A percentile compares a stretch with the other conserved stretches of the same genome.
These are phyloP conservation scores for Pichia sp. DNA, from an alignment of 1,139 yeast genomes.

Conservation along the genomic window DNA sequence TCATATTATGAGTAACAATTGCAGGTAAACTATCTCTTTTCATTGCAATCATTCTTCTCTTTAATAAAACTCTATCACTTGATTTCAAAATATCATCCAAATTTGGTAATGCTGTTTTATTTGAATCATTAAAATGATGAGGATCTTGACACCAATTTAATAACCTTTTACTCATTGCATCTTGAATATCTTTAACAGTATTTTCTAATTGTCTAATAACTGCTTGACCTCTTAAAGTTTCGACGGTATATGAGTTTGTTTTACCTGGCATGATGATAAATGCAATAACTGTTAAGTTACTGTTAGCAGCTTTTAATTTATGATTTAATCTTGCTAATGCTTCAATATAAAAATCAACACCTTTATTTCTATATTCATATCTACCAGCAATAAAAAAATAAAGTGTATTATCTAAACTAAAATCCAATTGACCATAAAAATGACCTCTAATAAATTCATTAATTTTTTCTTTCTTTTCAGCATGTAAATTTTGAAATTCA, in stretches of 20 bases:
- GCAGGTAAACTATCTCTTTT: constrained; percentile 89
- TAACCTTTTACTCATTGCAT: constrained; percentile 78
- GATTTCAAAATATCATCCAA: constrained; percentile 81
- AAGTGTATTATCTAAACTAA: constrained; percentile 87
- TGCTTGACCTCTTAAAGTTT: constrained; percentile 94
- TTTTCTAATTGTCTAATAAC: constrained; percentile 87
- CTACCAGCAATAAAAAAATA: constrained; percentile 97
- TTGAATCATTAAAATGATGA: constrained; percentile 28
- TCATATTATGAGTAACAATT: constrained; percentile 97
- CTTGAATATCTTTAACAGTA: constrained; percentile 85
- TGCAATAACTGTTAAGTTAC: constrained; percentile 94
- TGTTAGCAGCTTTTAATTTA: constrained; percentile 70
- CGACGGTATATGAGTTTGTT: constrained; percentile 90
- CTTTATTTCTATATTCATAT: constrained; percentile 94
- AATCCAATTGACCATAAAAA: constrained; percentile 93
- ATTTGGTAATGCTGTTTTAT: constrained; percentile 42
- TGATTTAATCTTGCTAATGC: constrained; percentile 89
- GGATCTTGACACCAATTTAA: constrained; percentile 70
- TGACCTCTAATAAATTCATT: constrained; percentile 95
- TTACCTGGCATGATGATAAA: constrained; percentile 97
- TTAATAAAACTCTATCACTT: constrained; percentile 81
- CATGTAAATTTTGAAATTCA: constrained; percentile 96
- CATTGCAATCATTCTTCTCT: constrained; percentile 89
- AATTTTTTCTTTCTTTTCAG: constrained; percentile 82
- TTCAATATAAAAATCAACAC: constrained; percentile 93